phyloP scores from a whole-genome alignment of 2,329 filamentous ascomycete genomes.

The Hymenoscyphus linearis region DNA sequence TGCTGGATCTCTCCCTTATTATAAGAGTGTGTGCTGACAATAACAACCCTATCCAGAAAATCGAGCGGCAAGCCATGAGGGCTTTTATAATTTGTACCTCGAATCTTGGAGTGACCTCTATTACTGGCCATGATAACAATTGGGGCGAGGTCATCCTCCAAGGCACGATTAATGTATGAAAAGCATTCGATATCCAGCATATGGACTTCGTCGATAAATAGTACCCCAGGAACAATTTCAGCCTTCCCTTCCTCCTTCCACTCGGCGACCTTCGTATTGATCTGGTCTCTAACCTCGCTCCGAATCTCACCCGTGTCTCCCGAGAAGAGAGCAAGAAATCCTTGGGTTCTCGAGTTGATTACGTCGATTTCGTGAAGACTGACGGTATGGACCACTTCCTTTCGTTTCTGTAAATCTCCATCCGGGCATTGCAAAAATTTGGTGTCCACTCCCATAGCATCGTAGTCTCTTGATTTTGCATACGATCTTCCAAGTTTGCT shows the following conservation, averaged over 20 bases:
- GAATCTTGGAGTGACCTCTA: constrained; percentile 82
- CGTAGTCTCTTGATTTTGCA: constrained; percentile 92
- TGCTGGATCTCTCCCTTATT: constrained; percentile 78
- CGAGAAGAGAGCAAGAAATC: constrained; percentile 93
- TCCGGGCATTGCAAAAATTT: constrained; percentile 98
- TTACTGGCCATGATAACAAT: constrained; percentile 99
- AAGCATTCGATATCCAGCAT: constrained; percentile 99
- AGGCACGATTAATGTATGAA: constrained; percentile 93
- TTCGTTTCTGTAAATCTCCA: constrained; percentile 93
- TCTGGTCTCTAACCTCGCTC: constrained; percentile 95
- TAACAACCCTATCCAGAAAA: constrained; percentile 92
- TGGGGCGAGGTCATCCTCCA: constrained; percentile 90
- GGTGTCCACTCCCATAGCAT: constrained; percentile 97
- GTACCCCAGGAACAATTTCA: constrained; percentile 91
- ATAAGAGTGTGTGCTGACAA: constrained; percentile 90
- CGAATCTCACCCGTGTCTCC: constrained; percentile 97
- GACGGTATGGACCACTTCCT: constrained; percentile 95
- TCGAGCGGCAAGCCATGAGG: constrained; percentile 93
- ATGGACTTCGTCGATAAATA: constrained; percentile 99
- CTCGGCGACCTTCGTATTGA: constrained; percentile 97
- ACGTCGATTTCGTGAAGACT: constrained; percentile 98
- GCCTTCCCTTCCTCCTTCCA: constrained; percentile 99
- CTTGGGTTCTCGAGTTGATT: constrained; percentile 98
- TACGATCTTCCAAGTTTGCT: constrained; percentile 95
- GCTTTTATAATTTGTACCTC: constrained; percentile 87